Conservation (phyloP, 306 rosid species). For the Spatholobus suberectus region DNA sequence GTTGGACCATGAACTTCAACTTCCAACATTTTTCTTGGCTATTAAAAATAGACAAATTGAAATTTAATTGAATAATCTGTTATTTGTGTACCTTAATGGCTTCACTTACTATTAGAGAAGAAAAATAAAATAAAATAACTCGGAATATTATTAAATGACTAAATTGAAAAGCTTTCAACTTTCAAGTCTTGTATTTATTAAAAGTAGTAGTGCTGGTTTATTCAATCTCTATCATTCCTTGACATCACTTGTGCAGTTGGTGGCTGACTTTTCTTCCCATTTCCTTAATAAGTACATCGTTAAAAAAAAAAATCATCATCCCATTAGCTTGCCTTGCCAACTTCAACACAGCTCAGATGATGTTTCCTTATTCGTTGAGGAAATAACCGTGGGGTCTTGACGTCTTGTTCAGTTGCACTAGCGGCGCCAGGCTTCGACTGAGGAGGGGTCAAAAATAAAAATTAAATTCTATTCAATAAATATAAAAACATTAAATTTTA, state of each 20-base stretch:
- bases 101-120: neutral
- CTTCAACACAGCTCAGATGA: neutral
- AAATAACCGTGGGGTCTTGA: conserved; percentile 41
- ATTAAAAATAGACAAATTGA: neutral
- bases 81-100: neutral
- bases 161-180: neutral
- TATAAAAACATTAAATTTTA: too few relatives aligned
- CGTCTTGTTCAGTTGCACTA: neutral
- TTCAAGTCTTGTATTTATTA: neutral
- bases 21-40: neutral
- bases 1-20: neutral
- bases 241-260: conserved; percentile 23
- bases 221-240: conserved; percentile 12
- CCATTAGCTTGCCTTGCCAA: neutral
- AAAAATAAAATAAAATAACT: neutral
- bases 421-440: too few relatives aligned
- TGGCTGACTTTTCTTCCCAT: conserved; percentile 33
- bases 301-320: neutral
- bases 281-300: neutral
- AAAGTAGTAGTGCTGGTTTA: neutral
- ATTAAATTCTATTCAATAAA: too few relatives aligned
- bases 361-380: conserved; percentile 14
- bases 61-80: neutral
- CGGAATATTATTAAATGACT: neutral
- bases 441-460: too few relatives aligned